phyloP scores from a whole-genome alignment of 2,329 filamentous ascomycete species.

The Aspergillus pseudoterreus region DNA sequence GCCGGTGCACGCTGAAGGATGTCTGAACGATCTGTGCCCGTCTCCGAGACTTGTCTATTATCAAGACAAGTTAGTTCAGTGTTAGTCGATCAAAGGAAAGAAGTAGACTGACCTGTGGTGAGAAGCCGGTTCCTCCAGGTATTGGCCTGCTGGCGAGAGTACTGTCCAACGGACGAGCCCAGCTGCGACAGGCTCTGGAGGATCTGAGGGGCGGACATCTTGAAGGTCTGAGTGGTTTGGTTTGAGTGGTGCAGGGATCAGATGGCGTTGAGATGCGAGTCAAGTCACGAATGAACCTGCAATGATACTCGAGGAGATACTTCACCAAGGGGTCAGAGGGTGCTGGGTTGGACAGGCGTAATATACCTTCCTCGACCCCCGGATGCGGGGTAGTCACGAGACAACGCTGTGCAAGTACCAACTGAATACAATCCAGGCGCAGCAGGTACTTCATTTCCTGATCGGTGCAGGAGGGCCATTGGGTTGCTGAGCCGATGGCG shows the following conservation, averaged over 20 bases:
- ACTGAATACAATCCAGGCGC: background rate
- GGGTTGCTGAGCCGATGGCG: background rate
- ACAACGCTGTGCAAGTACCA: conserved; percentile 2
- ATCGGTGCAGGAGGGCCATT: background rate
- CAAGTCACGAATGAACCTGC: background rate
- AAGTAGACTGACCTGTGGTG: conserved; percentile 13
- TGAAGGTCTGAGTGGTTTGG: background rate
- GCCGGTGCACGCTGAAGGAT: conserved; percentile 29
- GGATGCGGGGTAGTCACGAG: conserved; percentile 21
- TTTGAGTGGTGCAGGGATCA: background rate
- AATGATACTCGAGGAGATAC: background rate
- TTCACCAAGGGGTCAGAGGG: background rate
- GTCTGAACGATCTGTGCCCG: conserved; percentile 25
- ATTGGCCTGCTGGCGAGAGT: conserved; percentile 15
- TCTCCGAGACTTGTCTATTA: conserved; percentile 24
- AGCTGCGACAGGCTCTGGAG: conserved; percentile 18
- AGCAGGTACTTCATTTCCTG: background rate
- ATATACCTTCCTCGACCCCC: conserved; percentile 14
- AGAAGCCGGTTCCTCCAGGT: conserved; percentile 17
- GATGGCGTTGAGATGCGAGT: background rate
- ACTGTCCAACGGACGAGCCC: conserved; percentile 14
- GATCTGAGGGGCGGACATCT: conserved; percentile 20
- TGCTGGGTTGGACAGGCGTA: conserved; percentile 12
- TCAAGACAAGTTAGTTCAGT: background rate
- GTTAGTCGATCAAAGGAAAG: background rate